A percentile compares a stretch with the other conserved stretches of the same genome.
These are phyloP conservation scores for Saccharomycopsis schoenii DNA, from an alignment of 805 yeast genomes.

Conservation along the genomic window DNA sequence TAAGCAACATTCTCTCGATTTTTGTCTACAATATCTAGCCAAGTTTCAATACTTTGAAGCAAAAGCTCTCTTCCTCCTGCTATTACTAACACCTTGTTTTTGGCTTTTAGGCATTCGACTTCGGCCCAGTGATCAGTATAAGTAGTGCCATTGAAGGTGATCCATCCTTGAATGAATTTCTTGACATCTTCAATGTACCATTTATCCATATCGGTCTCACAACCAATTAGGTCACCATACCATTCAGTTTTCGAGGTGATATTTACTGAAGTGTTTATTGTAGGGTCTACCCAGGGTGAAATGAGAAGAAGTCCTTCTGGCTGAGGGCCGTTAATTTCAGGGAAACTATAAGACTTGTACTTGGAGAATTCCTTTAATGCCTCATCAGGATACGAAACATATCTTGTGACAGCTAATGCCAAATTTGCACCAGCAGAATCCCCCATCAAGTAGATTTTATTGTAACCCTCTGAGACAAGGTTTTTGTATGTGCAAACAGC, in stretches of 20 bases:
- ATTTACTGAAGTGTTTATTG: not conserved
- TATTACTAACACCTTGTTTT: not conserved
- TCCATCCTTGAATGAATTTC: not conserved
- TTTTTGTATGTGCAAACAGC: not conserved
- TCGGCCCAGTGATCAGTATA: not conserved
- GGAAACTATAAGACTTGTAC: not conserved
- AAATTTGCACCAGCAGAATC: not conserved
- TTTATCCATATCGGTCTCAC: not conserved
- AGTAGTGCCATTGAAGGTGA: not conserved
- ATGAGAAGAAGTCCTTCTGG: not conserved
- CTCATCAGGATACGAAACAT: not conserved
- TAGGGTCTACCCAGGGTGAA: not conserved
- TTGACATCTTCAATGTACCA: not conserved
- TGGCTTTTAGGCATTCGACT: not conserved
- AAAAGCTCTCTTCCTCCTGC: not conserved
- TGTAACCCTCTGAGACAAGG: not conserved
- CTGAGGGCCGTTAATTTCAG: not conserved
- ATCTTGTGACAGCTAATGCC: not conserved
- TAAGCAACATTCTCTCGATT: not conserved
- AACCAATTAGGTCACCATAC: constrained; percentile 1
- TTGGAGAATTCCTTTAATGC: not conserved
- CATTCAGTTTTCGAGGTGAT: not conserved
- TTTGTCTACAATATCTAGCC: constrained; percentile 1
- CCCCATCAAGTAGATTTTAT: not conserved
- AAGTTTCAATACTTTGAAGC: not conserved